Conservation (phyloP, 2,329 filamentous ascomycete genomes). For the Colletotrichum sp. region DNA sequence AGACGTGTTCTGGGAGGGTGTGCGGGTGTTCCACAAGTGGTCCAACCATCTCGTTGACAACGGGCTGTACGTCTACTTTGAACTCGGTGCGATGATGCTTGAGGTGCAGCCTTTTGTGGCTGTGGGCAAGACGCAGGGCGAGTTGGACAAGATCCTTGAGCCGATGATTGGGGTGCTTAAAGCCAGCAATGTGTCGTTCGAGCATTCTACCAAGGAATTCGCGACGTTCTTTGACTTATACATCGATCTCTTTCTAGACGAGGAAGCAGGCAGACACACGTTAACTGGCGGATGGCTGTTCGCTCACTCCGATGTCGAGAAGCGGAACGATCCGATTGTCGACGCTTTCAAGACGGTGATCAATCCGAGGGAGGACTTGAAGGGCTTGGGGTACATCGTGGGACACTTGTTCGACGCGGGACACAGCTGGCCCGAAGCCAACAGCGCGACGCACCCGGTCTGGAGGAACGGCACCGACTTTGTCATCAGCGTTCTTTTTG, state of each 20-base stretch:
- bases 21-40: conserved; percentile 52
- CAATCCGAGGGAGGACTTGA: not conserved
- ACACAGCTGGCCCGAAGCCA: conserved; percentile 35
- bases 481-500: not conserved
- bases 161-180: not conserved
- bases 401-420: conserved; percentile 35
- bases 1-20: conserved; percentile 50
- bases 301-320: conserved; percentile 37
- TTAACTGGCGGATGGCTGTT: conserved; percentile 44
- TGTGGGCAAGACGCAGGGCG: not conserved
- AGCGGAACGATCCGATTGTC: conserved; percentile 27
- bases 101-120: not conserved
- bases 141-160: not conserved
- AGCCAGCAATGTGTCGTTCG: not conserved
- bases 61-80: conserved; percentile 47
- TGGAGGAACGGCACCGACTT: conserved; percentile 30
- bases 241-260: conserved; percentile 40
- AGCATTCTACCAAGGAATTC: not conserved
- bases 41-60: conserved; percentile 43
- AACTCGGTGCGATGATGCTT: not conserved
- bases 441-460: conserved; percentile 44
- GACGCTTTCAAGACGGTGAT: not conserved
- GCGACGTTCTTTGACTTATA: conserved; percentile 35
- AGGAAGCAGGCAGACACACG: conserved; percentile 35
- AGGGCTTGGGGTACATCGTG: conserved; percentile 16